Conservation (phyloP, 495 filamentous ascomycete species). For the Aspergillus saccharolyticus region DNA sequence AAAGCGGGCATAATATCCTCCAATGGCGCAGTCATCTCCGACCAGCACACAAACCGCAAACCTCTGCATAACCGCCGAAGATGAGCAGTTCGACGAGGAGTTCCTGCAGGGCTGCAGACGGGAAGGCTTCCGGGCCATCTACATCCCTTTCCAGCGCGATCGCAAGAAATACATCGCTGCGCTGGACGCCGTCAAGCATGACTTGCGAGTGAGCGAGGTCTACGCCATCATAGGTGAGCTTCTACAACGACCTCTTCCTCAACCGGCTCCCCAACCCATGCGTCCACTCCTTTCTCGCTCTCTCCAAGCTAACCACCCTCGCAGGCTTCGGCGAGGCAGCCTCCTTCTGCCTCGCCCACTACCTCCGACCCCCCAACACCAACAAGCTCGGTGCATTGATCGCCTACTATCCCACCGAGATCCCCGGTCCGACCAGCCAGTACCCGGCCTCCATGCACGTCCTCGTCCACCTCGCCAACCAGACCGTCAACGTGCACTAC, state of each 20-base stretch:
- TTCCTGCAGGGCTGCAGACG: not conserved
- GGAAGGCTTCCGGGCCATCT: not conserved
- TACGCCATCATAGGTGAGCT: not conserved
- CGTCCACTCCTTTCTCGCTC: not conserved
- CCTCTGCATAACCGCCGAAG: not conserved
- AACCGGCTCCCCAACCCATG: too few relatives aligned
- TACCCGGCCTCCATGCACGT: not conserved
- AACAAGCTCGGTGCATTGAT: slow-evolving; percentile 2
- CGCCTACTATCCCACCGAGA: slow-evolving; percentile 3
- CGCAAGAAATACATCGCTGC: not conserved
- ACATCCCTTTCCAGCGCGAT: not conserved
- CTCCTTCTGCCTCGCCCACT: not conserved
- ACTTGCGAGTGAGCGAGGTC: not conserved
- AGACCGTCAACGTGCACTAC: not conserved
- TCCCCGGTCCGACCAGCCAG: not conserved
- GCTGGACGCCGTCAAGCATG: not conserved
- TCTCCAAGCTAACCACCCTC: not conserved
- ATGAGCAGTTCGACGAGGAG: not conserved
- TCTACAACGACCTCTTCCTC: too few relatives aligned
- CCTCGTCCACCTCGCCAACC: not conserved
- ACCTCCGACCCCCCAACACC: not conserved
- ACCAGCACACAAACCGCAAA: not conserved
- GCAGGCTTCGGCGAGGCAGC: slow-evolving; percentile 2
- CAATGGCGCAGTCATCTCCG: not conserved
- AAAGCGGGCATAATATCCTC: not conserved